Evolutionary conservation across 1,284 basidiomycete species (phyloP), one percentile per base, ranked within the genome.

Genomic region (Wolfiporia cocos): DNA sequence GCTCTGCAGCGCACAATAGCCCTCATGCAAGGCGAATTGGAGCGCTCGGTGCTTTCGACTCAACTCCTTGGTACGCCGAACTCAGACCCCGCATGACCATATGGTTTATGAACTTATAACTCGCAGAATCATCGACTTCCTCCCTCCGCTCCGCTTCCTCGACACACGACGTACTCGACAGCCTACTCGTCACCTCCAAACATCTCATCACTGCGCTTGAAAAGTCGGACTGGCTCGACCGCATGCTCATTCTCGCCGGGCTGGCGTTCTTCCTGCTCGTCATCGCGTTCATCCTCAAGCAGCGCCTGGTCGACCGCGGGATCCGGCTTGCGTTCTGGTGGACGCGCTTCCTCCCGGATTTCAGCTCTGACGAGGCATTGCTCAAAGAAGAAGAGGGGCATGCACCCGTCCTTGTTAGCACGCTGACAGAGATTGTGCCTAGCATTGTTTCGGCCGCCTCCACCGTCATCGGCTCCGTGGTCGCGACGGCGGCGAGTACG

Each of bases 141-240:
- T 81, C 87, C 6, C 72, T 96, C 5, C 71, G 72, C 7, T 76
- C 84, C 3, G 83, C 92, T 0, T 85, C 86, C 0, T 65, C 74
- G 9, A 78, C 83, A n/a, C 92, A 96, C 56, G 85, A 91, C 56
- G 73, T 73, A 11, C 82, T 96, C 50, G 76, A 74, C 28, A 71
- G 73, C 39, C 65, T 96, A 42, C 78, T 96, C 58, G 68, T 71
- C 38, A 81, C 86, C 20, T 93, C 91, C 1, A 84, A 86, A 55
- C 74, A 84, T 29, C 77, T 96, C 46, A 82, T 96, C 50, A 86
- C 83, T 14, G 81, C 84, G 0, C 80, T 97, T 34, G 86, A 94
- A 63, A 82, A 84, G 47, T 81, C 91, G 5, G 92, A 96, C 68
- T 86, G 88, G 79, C 69, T 93, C n/a, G 92, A 97, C 67, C 84